Evolutionary conservation across 148 eudicot genomes (phyloP).

Genomic region (Beta vulgaris): DNA sequence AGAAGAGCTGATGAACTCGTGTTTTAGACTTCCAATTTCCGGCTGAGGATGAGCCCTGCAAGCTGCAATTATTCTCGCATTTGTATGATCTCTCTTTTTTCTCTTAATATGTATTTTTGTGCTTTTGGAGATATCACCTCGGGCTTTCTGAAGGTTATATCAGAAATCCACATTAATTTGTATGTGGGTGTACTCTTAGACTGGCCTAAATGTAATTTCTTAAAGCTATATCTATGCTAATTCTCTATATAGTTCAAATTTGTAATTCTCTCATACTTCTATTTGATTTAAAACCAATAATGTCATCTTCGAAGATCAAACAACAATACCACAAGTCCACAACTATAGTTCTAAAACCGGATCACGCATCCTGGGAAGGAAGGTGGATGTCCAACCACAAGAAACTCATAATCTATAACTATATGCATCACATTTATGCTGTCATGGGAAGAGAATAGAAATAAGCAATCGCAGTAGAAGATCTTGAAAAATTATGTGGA

Average conservation of each 20-base stretch:
- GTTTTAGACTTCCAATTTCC: neutral
- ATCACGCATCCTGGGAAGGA: too few species aligned
- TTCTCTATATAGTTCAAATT: neutral
- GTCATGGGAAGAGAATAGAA: too few species aligned
- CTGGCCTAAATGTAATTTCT: neutral
- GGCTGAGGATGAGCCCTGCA: neutral
- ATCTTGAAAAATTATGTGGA: too few species aligned
- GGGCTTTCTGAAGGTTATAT: neutral
- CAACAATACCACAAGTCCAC: too few species aligned
- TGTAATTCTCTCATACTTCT: neutral
- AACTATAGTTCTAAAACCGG: too few species aligned
- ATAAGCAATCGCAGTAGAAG: too few species aligned
- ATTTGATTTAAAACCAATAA: too few species aligned
- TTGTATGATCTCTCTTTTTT: neutral
- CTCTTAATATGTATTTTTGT: neutral
- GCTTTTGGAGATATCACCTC: neutral
- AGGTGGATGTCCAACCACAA: too few species aligned
- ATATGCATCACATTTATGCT: too few species aligned
- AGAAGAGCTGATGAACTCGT: slow-evolving; percentile 15
- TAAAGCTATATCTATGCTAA: neutral
- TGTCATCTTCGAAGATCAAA: too few species aligned
- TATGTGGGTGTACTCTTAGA: neutral
- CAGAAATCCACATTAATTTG: neutral
- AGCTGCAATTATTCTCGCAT: neutral
- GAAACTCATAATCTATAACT: too few species aligned